Evolutionary conservation across 2,329 filamentous ascomycete species (phyloP).

Genomic region (Basipetospora chlamydospora): DNA sequence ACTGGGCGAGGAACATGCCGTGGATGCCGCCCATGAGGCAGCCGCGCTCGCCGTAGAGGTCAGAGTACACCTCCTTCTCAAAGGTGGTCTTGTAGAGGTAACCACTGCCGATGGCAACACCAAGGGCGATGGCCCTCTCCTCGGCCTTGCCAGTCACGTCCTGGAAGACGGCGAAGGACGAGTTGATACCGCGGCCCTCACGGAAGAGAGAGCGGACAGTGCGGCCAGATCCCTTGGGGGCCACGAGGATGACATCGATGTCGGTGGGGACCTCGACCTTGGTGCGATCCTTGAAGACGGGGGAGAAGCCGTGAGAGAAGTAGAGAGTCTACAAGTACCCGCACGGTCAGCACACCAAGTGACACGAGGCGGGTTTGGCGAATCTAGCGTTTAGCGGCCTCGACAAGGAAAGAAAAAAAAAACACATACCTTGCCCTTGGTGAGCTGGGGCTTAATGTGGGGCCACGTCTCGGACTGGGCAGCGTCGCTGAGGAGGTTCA

Average conservation of each 20-base stretch:
- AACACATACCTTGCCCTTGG: slow-evolving; percentile 79
- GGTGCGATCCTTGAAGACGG: slow-evolving; percentile 98
- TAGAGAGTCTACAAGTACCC: slow-evolving; percentile 66
- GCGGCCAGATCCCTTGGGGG: slow-evolving; percentile 96
- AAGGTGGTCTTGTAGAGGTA: slow-evolving; percentile 99
- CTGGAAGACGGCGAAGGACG: slow-evolving; percentile 94
- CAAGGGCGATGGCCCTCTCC: slow-evolving; percentile 93
- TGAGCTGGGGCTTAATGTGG: slow-evolving; percentile 91
- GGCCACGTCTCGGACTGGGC: slow-evolving; percentile 99
- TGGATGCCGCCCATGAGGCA: slow-evolving; percentile 99
- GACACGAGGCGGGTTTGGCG: too few species aligned
- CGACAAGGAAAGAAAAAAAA: slow-evolving; percentile 11
- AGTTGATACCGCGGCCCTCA: slow-evolving; percentile 99
- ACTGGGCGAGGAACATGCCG: slow-evolving; percentile 99
- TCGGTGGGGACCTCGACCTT: slow-evolving; percentile 93
- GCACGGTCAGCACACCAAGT: too few species aligned
- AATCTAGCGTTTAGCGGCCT: too few species aligned
- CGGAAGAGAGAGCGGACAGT: slow-evolving; percentile 98
- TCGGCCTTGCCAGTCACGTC: slow-evolving; percentile 95
- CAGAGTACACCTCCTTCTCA: slow-evolving; percentile 99
- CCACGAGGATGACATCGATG: slow-evolving; percentile 98
- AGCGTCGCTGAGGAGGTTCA: slow-evolving; percentile 97
- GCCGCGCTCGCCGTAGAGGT: slow-evolving; percentile 98
- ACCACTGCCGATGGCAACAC: slow-evolving; percentile 90
- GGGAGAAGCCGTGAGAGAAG: slow-evolving; percentile 99